These are phyloP conservation scores for Parietaria judaica DNA, from an alignment of 306 rosid species.

Conservation along the genomic window DNA sequence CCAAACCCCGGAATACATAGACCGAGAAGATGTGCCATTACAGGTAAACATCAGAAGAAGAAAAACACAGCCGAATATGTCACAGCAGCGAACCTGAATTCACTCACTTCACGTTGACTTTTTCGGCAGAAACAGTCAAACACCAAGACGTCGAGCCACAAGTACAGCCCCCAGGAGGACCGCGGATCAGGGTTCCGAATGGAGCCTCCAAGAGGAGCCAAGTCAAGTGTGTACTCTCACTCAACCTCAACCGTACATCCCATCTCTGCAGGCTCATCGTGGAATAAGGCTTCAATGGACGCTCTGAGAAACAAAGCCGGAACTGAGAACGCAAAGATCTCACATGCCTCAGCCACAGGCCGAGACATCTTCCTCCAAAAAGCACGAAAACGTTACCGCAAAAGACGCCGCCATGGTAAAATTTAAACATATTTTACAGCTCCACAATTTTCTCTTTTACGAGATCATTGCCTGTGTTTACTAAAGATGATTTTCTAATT, in stretches of 20 bases:
- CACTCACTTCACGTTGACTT: conserved; percentile 19
- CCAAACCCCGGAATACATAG: conserved; percentile 44
- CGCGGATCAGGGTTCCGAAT: conserved; percentile 29
- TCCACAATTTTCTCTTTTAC: conserved; percentile 7
- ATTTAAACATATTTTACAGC: not conserved
- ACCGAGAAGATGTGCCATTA: conserved; percentile 30
- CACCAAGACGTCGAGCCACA: conserved; percentile 23
- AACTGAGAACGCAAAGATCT: conserved; percentile 40
- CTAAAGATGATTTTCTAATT: not conserved
- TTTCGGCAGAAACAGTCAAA: conserved; percentile 46
- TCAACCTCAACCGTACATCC: conserved; percentile 34
- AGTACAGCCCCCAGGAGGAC: conserved; percentile 29
- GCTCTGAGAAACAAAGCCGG: conserved; percentile 24
- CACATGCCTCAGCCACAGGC: conserved; percentile 27
- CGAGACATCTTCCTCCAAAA: conserved; percentile 31
- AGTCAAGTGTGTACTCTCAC: conserved; percentile 29
- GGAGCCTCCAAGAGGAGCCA: conserved; percentile 24
- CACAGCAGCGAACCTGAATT: not conserved
- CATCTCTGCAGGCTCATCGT: conserved; percentile 22
- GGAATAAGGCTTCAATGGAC: conserved; percentile 26
- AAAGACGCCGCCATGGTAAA: conserved; percentile 44
- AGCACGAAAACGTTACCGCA: conserved; percentile 21
- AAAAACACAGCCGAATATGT: not conserved
- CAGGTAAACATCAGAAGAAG: conserved; percentile 19
- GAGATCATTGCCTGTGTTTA: not conserved